Evolutionary conservation across 2,329 filamentous ascomycete genomes (phyloP).

Genomic region (Meredithiella fracta): DNA sequence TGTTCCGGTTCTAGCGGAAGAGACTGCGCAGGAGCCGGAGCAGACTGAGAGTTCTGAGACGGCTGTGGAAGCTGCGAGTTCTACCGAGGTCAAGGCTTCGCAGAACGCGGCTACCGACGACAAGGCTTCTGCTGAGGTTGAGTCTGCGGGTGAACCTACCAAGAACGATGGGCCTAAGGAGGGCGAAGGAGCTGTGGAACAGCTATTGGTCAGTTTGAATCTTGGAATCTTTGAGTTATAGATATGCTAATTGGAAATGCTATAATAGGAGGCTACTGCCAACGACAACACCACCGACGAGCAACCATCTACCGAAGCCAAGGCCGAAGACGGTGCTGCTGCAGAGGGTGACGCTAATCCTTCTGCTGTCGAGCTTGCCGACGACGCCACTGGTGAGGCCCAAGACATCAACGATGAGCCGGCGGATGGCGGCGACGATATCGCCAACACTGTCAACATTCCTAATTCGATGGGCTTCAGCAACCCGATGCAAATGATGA

Average conservation of each 20-base stretch:
- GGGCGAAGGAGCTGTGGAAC: too few species aligned
- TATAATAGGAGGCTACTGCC: not conserved
- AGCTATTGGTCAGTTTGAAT: not conserved
- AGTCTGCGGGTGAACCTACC: too few species aligned
- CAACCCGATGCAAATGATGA: slow-evolving; percentile 68
- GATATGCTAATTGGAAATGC: not conserved
- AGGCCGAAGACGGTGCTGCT: not conserved
- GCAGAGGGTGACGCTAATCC: not conserved
- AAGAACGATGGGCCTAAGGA: too few species aligned
- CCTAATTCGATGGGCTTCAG: slow-evolving; percentile 37
- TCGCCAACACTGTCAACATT: slow-evolving; percentile 19
- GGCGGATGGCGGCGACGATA: slow-evolving; percentile 18
- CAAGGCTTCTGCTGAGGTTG: too few species aligned
- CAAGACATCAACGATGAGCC: slow-evolving; percentile 16
- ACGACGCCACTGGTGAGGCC: slow-evolving; percentile 16
- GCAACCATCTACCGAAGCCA: not conserved
- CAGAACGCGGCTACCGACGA: too few species aligned
- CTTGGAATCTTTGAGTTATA: not conserved
- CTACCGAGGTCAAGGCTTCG: not conserved
- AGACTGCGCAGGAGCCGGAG: slow-evolving; percentile 14
- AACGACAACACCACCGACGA: not conserved
- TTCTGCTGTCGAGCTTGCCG: slow-evolving; percentile 6
- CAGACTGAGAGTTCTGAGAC: slow-evolving; percentile 14
- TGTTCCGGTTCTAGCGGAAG: not conserved
- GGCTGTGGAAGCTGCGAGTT: not conserved